These are phyloP conservation scores for Nasturtium officinale DNA, from an alignment of 345 rosid genomes.

Conservation along the genomic window DNA sequence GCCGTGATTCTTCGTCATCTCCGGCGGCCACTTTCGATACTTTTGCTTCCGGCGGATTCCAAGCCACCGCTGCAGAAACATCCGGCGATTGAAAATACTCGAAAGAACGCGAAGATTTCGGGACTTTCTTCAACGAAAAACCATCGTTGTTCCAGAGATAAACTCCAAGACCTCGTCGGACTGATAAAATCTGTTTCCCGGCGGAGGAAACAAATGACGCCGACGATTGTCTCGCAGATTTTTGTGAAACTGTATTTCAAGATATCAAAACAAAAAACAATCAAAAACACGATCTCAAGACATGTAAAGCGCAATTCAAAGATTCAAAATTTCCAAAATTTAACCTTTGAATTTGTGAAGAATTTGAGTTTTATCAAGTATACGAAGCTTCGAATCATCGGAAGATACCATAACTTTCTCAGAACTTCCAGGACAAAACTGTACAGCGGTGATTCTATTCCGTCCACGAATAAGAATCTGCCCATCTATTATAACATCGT, in stretches of 20 bases:
- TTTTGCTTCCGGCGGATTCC: conserved; percentile 38
- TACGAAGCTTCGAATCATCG: conserved; percentile 72
- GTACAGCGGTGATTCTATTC: conserved; percentile 67
- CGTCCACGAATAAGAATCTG: conserved; percentile 53
- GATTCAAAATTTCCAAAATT: neutral
- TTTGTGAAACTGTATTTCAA: conserved; percentile 48
- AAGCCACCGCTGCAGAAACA: conserved; percentile 66
- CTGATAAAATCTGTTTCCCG: conserved; percentile 75
- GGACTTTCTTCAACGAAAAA: conserved; percentile 44
- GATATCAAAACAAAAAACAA: too few relatives aligned
- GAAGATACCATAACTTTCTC: conserved; percentile 68
- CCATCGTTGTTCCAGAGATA: conserved; percentile 70
- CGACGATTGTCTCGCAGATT: conserved; percentile 71
- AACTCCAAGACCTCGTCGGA: conserved; percentile 72
- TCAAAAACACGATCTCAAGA: neutral
- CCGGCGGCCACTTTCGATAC: neutral
- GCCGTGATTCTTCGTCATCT: conserved; percentile 11
- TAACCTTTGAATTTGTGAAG: conserved; percentile 74
- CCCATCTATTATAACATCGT: conserved; percentile 54
- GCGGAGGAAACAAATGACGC: conserved; percentile 70
- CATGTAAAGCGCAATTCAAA: neutral
- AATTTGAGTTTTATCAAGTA: conserved; percentile 61
- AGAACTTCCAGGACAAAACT: conserved; percentile 60
- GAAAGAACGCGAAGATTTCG: conserved; percentile 56
- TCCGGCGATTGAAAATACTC: conserved; percentile 72